A percentile compares a stretch with the other conserved stretches of the same genome.
Evolutionary conservation across 2,329 filamentous ascomycete genomes (phyloP).

Genomic region (Pseudogymnoascus verrucosus): DNA sequence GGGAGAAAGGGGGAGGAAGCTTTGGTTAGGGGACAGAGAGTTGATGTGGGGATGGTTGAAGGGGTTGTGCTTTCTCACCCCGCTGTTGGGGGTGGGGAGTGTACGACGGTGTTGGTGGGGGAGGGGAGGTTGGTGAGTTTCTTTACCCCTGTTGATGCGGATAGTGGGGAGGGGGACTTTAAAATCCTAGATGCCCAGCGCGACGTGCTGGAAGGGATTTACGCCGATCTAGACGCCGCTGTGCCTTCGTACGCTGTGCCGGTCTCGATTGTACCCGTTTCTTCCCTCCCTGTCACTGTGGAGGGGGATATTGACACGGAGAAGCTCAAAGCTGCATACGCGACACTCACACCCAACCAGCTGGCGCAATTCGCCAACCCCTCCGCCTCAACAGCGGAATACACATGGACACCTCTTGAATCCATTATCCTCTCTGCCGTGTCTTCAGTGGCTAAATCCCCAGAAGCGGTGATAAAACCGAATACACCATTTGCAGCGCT

Average conservation of each 20-base stretch:
- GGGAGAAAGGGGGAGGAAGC: constrained; percentile 73
- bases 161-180: not conserved
- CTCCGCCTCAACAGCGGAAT: constrained; percentile 12
- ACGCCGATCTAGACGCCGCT: constrained; percentile 4
- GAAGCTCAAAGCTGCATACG: constrained; percentile 32
- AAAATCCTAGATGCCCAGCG: constrained; percentile 26
- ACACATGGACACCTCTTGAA: constrained; percentile 48
- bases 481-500: constrained; percentile 70
- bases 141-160: constrained; percentile 23
- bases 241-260: constrained; percentile 65
- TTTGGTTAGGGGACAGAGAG: constrained; percentile 71
- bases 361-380: not conserved
- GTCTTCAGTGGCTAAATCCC: constrained; percentile 32
- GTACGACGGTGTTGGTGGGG: not conserved
- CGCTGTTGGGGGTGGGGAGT: constrained; percentile 21
- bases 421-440: constrained; percentile 46
- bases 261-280: constrained; percentile 61
- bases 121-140: not conserved
- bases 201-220: not conserved
- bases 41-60: constrained; percentile 66
- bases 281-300: constrained; percentile 58
- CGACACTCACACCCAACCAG: not conserved
- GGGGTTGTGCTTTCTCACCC: constrained; percentile 53
- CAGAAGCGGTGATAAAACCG: constrained; percentile 42
- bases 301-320: constrained; percentile 67